Evolutionary conservation across 192 early-diverging fungal genomes (phyloP).

Genomic region (Entomortierella beljakovae): DNA sequence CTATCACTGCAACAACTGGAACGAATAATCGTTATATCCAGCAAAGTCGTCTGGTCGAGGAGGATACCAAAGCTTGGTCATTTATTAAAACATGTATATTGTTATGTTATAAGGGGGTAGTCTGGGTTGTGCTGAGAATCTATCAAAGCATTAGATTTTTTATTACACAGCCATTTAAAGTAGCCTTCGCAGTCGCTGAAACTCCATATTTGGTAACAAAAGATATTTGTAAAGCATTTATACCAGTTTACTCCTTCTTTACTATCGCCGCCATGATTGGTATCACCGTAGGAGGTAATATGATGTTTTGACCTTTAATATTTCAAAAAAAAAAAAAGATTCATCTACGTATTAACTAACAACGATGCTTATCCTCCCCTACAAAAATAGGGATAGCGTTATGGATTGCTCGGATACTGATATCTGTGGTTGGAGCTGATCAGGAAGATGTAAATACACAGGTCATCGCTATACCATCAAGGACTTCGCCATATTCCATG

Average conservation of each 20-base stretch:
- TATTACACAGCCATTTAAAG: slow-evolving; percentile 7
- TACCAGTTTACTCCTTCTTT: slow-evolving; percentile 51
- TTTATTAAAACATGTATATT: not conserved
- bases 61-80: not conserved
- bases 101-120: not conserved
- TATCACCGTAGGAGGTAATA: slow-evolving; percentile 38
- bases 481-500: no score
- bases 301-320: not conserved
- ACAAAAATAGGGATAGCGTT: slow-evolving; percentile 29
- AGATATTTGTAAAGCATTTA: slow-evolving; percentile 38
- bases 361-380: no score
- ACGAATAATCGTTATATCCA: not conserved
- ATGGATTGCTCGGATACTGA: slow-evolving; percentile 45
- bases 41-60: not conserved
- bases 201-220: slow-evolving; percentile 18
- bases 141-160: not conserved
- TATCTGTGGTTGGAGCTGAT: slow-evolving; percentile 32
- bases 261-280: slow-evolving; percentile 39
- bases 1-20: no score
- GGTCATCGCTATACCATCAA: no score
- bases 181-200: slow-evolving; percentile 4
- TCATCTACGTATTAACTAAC: not conserved
- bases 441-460: no score
- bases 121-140: slow-evolving; percentile 2
- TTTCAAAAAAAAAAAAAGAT: not conserved